phyloP scores from a whole-genome alignment of 2,329 filamentous ascomycete genomes.

The Pseudogymnoascus sp. region DNA sequence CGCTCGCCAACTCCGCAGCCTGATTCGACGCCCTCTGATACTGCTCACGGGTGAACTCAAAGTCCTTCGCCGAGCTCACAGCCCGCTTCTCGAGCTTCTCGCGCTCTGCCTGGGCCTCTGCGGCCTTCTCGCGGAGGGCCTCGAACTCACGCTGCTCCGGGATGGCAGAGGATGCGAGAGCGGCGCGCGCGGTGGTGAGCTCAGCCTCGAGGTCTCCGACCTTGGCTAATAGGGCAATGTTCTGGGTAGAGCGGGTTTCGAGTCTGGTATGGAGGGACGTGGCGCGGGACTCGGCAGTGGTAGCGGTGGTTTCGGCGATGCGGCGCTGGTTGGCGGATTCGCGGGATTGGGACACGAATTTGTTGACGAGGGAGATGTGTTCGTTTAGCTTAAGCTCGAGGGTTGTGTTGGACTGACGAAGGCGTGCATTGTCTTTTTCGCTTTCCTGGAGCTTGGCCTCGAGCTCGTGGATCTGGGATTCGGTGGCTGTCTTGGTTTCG shows the following conservation, averaged over 20 bases:
- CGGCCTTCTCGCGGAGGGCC: conserved; percentile 22
- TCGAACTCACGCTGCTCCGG: conserved; percentile 33
- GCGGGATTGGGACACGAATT: conserved; percentile 40
- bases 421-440: conserved; percentile 29
- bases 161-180: conserved; percentile 25
- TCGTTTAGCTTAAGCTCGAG: conserved; percentile 40
- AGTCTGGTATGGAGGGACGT: conserved; percentile 14
- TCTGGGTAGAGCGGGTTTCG: conserved; percentile 16
- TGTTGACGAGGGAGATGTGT: conserved; percentile 36
- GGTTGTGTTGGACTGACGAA: conserved; percentile 35
- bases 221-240: conserved; percentile 22
- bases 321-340: conserved; percentile 44
- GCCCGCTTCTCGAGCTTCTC: conserved; percentile 18
- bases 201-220: conserved; percentile 17
- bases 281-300: conserved; percentile 15
- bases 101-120: conserved; percentile 14
- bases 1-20: conserved; percentile 14
- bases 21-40: conserved; percentile 24
- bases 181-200: conserved; percentile 21
- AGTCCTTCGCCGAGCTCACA: conserved; percentile 17
- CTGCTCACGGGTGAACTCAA: conserved; percentile 22
- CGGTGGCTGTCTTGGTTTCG: neutral
- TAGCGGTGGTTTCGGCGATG: conserved; percentile 36
- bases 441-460: conserved; percentile 22
- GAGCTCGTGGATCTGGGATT: conserved; percentile 30